Conservation (phyloP, 805 yeast genomes). For the Candida nanaspora region DNA sequence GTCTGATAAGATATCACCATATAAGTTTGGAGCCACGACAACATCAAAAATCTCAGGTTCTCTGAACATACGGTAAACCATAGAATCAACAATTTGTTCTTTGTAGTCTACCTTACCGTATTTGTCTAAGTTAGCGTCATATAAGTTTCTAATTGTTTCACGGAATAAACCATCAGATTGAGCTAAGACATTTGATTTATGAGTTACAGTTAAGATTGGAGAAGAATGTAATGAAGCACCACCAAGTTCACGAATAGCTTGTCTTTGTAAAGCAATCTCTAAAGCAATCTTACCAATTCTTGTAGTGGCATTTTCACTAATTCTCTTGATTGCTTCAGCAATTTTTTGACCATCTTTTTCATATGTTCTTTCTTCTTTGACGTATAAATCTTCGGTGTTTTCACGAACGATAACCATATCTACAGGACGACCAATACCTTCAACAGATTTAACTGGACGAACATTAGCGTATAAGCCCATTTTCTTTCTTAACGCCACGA, state of each 20-base stretch:
- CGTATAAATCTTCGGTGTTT: slow-evolving; percentile 95
- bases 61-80: slow-evolving; percentile 98
- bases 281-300: slow-evolving; percentile 87
- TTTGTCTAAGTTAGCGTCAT: slow-evolving; percentile 47
- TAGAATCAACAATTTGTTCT: slow-evolving; percentile 97
- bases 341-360: slow-evolving; percentile 78
- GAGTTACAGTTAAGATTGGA: slow-evolving; percentile 84
- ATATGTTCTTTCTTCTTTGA: slow-evolving; percentile 82
- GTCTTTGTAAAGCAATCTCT: slow-evolving; percentile 90
- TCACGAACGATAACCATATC: slow-evolving; percentile 98
- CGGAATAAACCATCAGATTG: slow-evolving; percentile 94
- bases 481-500: slow-evolving; percentile 96
- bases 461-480: slow-evolving; percentile 94
- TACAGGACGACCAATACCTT: slow-evolving; percentile 78
- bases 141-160: slow-evolving; percentile 66
- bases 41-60: slow-evolving; percentile 97
- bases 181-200: slow-evolving; percentile 91
- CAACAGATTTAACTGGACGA: slow-evolving; percentile 93
- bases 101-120: slow-evolving; percentile 61
- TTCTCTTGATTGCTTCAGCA: slow-evolving; percentile 97
- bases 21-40: slow-evolving; percentile 96
- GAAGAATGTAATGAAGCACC: slow-evolving; percentile 41
- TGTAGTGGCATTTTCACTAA: slow-evolving; percentile 78
- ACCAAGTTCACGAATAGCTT: slow-evolving; percentile 61
- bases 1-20: slow-evolving; percentile 94